Evolutionary conservation across 805 yeast species (phyloP).

Genomic region (Wickerhamia fluorescens): DNA sequence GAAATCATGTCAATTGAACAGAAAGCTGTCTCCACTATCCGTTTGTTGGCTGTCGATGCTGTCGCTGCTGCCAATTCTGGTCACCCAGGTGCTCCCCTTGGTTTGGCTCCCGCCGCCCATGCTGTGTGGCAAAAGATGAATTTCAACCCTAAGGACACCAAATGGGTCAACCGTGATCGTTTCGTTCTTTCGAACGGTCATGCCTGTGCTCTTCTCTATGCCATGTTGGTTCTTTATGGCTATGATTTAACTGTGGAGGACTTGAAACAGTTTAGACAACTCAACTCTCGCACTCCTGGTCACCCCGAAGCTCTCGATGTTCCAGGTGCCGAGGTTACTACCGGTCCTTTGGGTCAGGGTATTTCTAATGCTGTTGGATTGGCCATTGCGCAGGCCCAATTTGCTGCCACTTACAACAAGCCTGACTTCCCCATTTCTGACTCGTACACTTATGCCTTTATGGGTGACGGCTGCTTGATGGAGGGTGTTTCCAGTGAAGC

Average conservation of each 20-base stretch:
- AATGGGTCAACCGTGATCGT: slow-evolving; percentile 93
- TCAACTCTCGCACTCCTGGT: slow-evolving; percentile 90
- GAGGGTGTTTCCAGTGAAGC: slow-evolving; percentile 98
- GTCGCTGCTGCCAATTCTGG: slow-evolving; percentile 89
- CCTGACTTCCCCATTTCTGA: slow-evolving; percentile 70
- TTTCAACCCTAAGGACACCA: slow-evolving; percentile 85
- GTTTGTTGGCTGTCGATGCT: slow-evolving; percentile 81
- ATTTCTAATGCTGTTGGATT: slow-evolving; percentile 92
- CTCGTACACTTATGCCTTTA: slow-evolving; percentile 67
- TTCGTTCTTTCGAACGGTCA: slow-evolving; percentile 95
- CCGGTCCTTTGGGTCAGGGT: slow-evolving; percentile 99
- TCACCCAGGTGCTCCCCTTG: slow-evolving; percentile 99
- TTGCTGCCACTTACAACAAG: slow-evolving; percentile 91
- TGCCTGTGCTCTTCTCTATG: slow-evolving; percentile 85
- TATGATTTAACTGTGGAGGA: slow-evolving; percentile 77
- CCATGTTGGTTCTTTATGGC: slow-evolving; percentile 80
- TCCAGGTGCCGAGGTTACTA: slow-evolving; percentile 94
- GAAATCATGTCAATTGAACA: slow-evolving; percentile 45
- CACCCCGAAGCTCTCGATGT: slow-evolving; percentile 85
- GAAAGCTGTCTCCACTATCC: slow-evolving; percentile 78
- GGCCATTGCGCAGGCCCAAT: slow-evolving; percentile 88
- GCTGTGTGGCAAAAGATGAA: slow-evolving; percentile 72
- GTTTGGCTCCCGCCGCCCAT: slow-evolving; percentile 94
- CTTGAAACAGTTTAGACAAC: slow-evolving; percentile 83
- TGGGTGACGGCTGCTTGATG: slow-evolving; percentile 98